Evolutionary conservation across 176 grass and related monocot genomes (phyloP), one percentile per base, ranked within the genome.

Genomic region (Zea luxurians): DNA sequence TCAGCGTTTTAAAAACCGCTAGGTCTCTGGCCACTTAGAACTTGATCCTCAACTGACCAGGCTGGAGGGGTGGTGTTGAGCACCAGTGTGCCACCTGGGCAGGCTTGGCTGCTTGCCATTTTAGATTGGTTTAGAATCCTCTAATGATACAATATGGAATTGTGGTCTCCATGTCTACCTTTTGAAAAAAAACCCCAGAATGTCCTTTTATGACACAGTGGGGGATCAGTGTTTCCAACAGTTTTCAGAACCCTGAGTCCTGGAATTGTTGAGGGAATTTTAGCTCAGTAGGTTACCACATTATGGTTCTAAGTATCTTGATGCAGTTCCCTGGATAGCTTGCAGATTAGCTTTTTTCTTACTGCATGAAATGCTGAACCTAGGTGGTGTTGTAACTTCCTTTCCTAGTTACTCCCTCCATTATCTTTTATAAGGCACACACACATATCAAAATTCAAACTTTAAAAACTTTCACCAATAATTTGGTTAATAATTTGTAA

Each of bases 341-440:
- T 41, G 15, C 61, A 76, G 7, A 2, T 5, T 61, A 40, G 62
- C 2, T 64, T 37, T 15, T 35, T 63, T 76, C 35, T 40, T 40
- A 8, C 36, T 48, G 21, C 27, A 18, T 11, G 0, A 58, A 17
- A 27, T 20, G 15, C 58, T 72, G 37, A 79, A 65, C 27, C 34
- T 60, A 49, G 13, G 55, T 37, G 64, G 3, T 75, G 10, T 61
- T 81, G 40, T 75, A 52, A 53, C n/a, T 86, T 50, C 18, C 70
- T 45, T 50, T 20, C 20, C 18, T 80, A 80, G 43, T 75, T 66
- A 60, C 16, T 17, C 5, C 50, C 50, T 54, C 52, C 52, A 55
- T 55, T 55, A 15, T n/a, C 16, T n/a, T 55, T 55, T 55, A 55
- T 55, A n/a, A n/a, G 52, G 52, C 52, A 55, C 16, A 55, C 52